Base-by-base conservation (phyloP, 2,329 filamentous ascomycete genomes). In the Elsinoe fawcettii region DNA sequence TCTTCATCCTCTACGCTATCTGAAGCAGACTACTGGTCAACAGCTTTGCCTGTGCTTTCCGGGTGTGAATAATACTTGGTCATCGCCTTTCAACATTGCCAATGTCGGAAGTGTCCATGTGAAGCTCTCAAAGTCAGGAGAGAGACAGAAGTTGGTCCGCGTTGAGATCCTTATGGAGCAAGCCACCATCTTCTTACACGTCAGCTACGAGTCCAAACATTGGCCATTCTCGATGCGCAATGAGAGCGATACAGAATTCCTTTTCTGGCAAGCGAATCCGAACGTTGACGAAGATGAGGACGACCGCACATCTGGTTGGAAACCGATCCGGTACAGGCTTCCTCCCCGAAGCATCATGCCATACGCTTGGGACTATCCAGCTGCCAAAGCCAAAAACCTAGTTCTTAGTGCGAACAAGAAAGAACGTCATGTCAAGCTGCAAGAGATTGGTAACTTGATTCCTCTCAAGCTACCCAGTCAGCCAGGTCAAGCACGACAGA, bases 211-310 rank as follows among this genome's bases (percentile, higher is more conserved):
- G 74, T 90, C 83, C 5, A 95, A 93, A 71, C 90, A 95, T 68
- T 99, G 93, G 93, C 93, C 93, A 0, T 99, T 93, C 74, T 96
- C 91, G 0, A 96, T 99, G 85, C 87, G 93, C 62, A 99, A 99
- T 67, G 93, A 97, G 74, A 97, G 92, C 66, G 92, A 97, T 66
- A 87, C 87, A 22, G 93, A 97, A 68, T 97, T 97, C 71, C 86
- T 92, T 51, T 99, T 99, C 75, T 96, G 87, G 76, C 93, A 99
- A 71, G 88, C 90, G 16, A 86, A 97, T 66, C 93, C 93, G 3
- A 95, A 92, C 64, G 76, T 95, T 8, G 91, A 96, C 60, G 91
- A 97, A 61, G 91, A 96, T 60, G 91, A 92, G 57, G 86, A 89
- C 64, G 88, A 96, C 66, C 78, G 73, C 56, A 76, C 85, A 58